Conservation (phyloP, 768 basidiomycete species). For the Rhizopogon vinicolor region DNA sequence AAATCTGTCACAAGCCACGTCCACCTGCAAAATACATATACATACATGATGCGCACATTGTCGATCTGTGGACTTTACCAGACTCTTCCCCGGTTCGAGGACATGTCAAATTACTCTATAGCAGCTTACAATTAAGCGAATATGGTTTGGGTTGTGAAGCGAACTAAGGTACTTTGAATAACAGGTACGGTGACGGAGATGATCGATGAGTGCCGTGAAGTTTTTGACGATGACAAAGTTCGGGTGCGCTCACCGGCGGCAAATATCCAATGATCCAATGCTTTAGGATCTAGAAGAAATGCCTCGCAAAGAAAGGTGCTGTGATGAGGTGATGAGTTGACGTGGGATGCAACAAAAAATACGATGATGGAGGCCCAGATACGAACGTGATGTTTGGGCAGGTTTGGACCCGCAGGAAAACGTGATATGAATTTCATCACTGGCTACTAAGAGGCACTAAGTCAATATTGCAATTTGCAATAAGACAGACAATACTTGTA, state of each 20-base stretch:
- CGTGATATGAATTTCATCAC: not conserved
- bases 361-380: not conserved
- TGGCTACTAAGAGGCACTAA: too few species aligned
- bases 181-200: not conserved
- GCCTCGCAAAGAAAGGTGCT: not conserved
- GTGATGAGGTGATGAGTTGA: not conserved
- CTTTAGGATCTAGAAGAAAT: too few species aligned
- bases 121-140: too few species aligned
- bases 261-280: not conserved
- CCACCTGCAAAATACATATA: not conserved
- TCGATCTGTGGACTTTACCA: not conserved
- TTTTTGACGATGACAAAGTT: not conserved
- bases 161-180: not conserved
- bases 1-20: too few species aligned
- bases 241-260: not conserved
- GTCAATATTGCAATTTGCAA: not conserved
- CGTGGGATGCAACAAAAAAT: not conserved
- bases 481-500: constrained; percentile 13
- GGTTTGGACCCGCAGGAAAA: not conserved
- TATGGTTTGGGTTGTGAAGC: not conserved
- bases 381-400: too few species aligned
- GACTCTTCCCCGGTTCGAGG: too few species aligned
- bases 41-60: not conserved
- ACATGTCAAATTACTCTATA: too few species aligned
- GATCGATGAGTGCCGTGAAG: not conserved